Conservation (phyloP, 1,139 yeast genomes). For the Debaryomycetaceae sp. region DNA sequence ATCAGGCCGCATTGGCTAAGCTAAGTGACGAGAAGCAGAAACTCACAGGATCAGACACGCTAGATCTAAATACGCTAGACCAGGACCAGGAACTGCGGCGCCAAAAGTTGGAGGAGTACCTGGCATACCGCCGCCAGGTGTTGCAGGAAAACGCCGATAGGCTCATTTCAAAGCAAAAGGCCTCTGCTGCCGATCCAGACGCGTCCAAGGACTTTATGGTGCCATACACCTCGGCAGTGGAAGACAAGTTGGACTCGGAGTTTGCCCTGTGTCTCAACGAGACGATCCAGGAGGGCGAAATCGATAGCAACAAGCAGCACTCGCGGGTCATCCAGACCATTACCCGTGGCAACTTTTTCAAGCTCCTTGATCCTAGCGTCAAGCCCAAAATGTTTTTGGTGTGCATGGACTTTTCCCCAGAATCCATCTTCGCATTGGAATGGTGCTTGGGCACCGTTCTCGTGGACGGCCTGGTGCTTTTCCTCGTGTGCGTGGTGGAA, state of each 20-base stretch:
- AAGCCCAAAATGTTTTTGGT: slow-evolving; percentile 62
- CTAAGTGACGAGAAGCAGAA: slow-evolving; percentile 29
- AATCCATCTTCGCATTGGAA: slow-evolving; percentile 75
- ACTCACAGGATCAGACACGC: slow-evolving; percentile 32
- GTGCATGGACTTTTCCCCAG: slow-evolving; percentile 78
- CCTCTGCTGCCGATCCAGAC: slow-evolving; percentile 4
- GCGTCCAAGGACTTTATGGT: slow-evolving; percentile 30
- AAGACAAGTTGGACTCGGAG: slow-evolving; percentile 56
- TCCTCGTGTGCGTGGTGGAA: slow-evolving; percentile 69
- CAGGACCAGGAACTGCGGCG: slow-evolving; percentile 37
- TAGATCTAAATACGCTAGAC: slow-evolving; percentile 29
- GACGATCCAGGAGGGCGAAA: slow-evolving; percentile 48
- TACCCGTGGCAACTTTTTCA: slow-evolving; percentile 59
- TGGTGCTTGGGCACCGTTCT: slow-evolving; percentile 86
- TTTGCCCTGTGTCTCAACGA: slow-evolving; percentile 52
- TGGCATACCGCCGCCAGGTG: slow-evolving; percentile 39
- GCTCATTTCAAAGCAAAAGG: slow-evolving; percentile 4
- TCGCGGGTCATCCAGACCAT: slow-evolving; percentile 57
- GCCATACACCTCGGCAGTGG: slow-evolving; percentile 65
- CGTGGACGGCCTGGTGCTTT: slow-evolving; percentile 75
- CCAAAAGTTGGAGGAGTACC: slow-evolving; percentile 34
- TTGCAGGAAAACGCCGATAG: slow-evolving; percentile 31
- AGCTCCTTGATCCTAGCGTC: slow-evolving; percentile 36
- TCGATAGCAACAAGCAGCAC: slow-evolving; percentile 45
- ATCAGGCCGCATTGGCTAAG: slow-evolving; percentile 29